Percentiles rank a stretch among this genome's conserved stretches.
Evolutionary conservation across 257 asterid genomes (phyloP).

Genomic region (Sherardia arvensis): DNA sequence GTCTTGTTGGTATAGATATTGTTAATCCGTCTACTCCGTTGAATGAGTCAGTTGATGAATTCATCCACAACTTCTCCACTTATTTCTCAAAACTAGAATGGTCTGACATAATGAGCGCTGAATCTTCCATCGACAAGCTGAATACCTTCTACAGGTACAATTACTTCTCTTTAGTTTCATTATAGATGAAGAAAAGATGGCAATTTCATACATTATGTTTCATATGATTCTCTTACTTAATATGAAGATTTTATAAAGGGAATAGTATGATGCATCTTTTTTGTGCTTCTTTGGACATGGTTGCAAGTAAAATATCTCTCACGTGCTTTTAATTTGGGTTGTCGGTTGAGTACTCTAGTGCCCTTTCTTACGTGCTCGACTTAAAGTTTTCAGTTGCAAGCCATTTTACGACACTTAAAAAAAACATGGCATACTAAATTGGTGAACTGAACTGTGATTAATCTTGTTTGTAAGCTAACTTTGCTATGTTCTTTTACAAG

Average conservation of each 20-base stretch:
- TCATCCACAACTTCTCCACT: slow-evolving; percentile 47
- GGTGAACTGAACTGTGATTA: background rate
- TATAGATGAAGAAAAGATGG: no score
- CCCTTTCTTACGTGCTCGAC: background rate
- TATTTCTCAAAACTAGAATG: slow-evolving; percentile 75
- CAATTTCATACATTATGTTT: background rate
- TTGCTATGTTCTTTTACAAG: background rate
- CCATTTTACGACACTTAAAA: background rate
- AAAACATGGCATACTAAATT: background rate
- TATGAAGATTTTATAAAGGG: background rate
- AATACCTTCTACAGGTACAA: slow-evolving; percentile 56
- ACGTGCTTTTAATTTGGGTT: background rate
- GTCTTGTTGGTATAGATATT: slow-evolving; percentile 82
- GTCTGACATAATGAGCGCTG: slow-evolving; percentile 38
- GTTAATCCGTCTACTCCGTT: slow-evolving; percentile 48
- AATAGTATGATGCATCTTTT: background rate
- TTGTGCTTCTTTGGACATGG: background rate
- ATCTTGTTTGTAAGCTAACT: background rate
- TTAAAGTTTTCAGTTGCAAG: background rate
- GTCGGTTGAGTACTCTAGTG: background rate
- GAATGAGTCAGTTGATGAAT: slow-evolving; percentile 54
- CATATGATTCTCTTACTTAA: background rate
- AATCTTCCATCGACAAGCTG: slow-evolving; percentile 48
- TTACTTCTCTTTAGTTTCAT: background rate
- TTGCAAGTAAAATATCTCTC: background rate